Conservation (phyloP, 192 early-diverging fungal species). For the Rhizophagus clarus region DNA sequence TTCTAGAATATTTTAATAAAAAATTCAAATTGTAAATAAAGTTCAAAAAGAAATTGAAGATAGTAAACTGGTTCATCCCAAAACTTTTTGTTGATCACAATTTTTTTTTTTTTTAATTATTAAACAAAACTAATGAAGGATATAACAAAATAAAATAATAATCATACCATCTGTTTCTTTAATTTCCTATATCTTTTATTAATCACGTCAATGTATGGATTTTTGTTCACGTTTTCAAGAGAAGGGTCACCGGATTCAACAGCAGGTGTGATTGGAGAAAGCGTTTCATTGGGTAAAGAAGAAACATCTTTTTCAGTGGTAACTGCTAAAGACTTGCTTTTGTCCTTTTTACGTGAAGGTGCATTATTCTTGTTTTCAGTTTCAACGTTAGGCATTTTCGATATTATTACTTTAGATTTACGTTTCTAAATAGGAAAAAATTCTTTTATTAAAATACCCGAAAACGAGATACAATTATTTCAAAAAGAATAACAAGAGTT, state of each 20-base stretch:
- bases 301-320: neutral
- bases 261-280: neutral
- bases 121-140: neutral
- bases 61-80: neutral
- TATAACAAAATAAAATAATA: neutral
- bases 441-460: neutral
- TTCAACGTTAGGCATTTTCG: constrained; percentile 7
- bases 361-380: neutral
- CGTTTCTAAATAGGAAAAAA: neutral
- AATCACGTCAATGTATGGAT: constrained; percentile 28
- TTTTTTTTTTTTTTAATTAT: too few relatives aligned
- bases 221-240: constrained; percentile 29
- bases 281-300: neutral
- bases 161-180: constrained; percentile 12
- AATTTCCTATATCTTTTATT: constrained; percentile 6
- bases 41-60: neutral
- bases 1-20: neutral
- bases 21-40: neutral
- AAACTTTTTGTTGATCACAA: neutral
- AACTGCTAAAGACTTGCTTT: constrained; percentile 9
- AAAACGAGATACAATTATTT: too few relatives aligned
- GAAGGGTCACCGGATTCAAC: neutral
- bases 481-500: too few relatives aligned
- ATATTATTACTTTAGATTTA: neutral
- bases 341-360: neutral